These are phyloP conservation scores for Rhizopogon vinicolor DNA, from an alignment of 768 basidiomycete genomes.

Conservation along the genomic window DNA sequence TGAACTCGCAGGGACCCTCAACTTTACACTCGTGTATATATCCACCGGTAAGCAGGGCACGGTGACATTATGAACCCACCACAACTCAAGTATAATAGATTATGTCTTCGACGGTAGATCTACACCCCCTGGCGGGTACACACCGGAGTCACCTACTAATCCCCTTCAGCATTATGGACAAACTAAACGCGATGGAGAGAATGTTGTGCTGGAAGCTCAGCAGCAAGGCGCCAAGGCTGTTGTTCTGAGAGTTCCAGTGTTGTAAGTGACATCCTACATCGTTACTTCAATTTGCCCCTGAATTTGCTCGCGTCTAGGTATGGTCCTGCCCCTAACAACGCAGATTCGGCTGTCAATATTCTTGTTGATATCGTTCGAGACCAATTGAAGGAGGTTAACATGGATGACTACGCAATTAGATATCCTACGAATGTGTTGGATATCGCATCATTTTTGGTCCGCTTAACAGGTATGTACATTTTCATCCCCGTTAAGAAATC, in stretches of 20 bases:
- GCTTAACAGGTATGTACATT: conserved; percentile 55
- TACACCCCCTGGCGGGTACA: conserved; percentile 63
- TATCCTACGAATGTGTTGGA: conserved; percentile 91
- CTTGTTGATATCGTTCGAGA: conserved; percentile 84
- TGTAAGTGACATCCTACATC: conserved; percentile 44
- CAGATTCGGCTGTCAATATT: conserved; percentile 87
- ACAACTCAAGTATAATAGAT: conserved; percentile 40
- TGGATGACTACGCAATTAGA: conserved; percentile 93
- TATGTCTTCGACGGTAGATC: conserved; percentile 96
- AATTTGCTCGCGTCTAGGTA: conserved; percentile 49
- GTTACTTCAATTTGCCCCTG: not conserved
- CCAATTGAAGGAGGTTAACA: conserved; percentile 84
- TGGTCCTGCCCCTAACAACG: conserved; percentile 78
- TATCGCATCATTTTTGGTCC: conserved; percentile 79
- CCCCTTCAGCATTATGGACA: conserved; percentile 86
- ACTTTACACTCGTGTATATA: conserved; percentile 81
- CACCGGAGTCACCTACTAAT: conserved; percentile 64
- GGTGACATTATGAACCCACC: conserved; percentile 5
- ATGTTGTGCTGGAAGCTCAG: conserved; percentile 56
- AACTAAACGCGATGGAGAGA: conserved; percentile 85
- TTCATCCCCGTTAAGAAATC: not conserved
- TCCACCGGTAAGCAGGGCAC: conserved; percentile 62
- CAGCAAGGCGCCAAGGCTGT: conserved; percentile 48
- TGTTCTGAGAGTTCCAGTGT: conserved; percentile 84
- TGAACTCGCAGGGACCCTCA: conserved; percentile 51